Percentiles rank a stretch among this genome's conserved stretches.
Conservation (phyloP, 2,329 filamentous ascomycete species). For the Alternaria conjuncta region DNA sequence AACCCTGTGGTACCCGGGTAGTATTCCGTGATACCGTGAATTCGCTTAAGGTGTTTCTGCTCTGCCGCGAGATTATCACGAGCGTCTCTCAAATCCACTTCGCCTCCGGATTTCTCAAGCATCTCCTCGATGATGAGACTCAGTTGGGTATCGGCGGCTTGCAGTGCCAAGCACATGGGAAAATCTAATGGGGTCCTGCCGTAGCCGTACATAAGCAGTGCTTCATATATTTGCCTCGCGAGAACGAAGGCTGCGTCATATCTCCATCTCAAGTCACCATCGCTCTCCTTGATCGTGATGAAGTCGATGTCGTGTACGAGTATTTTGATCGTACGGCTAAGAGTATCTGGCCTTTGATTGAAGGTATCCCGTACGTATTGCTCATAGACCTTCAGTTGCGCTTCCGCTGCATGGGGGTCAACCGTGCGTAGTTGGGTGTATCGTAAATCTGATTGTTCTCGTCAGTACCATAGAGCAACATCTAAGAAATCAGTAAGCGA, state of each 20-base stretch:
- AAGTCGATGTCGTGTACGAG: not conserved
- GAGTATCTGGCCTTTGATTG: rapidly evolving
- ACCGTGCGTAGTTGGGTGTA: not conserved
- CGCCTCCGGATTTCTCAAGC: not conserved
- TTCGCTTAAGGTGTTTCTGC: no score
- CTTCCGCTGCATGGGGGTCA: not conserved
- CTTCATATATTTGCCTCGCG: rapidly evolving
- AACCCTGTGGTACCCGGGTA: no score
- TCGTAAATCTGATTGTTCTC: not conserved
- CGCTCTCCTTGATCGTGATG: not conserved
- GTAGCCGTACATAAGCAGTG: no score
- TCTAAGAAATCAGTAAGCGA: rapidly evolving
- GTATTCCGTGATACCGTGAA: no score
- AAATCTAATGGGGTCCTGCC: no score
- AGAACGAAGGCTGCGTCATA: not conserved
- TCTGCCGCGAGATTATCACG: no score
- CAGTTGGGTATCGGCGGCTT: not conserved
- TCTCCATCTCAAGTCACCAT: not conserved
- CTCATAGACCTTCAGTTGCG: not conserved
- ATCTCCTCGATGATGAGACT: rapidly evolving
- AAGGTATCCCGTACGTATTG: not conserved
- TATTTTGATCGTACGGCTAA: rapidly evolving
- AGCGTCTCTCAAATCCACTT: not conserved
- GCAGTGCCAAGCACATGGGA: no score
- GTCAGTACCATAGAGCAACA: not conserved